Evolutionary conservation across 441 rosid species (phyloP).

Genomic region (Mallotus japonicus): DNA sequence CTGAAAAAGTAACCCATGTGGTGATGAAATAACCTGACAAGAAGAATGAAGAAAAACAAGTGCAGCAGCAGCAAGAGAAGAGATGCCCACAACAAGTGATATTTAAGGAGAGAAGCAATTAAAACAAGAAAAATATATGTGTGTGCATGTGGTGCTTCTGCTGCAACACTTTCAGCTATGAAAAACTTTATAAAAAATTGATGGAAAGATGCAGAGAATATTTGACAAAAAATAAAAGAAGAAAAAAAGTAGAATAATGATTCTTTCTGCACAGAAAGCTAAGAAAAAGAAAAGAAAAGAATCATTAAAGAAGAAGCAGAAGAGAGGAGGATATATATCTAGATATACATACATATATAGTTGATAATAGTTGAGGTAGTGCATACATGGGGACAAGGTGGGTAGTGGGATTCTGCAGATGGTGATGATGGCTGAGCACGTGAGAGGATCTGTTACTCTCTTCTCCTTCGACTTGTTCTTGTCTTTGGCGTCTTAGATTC

Average conservation of each 20-base stretch:
- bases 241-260: neutral
- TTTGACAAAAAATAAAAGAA: neutral
- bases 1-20: neutral
- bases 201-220: neutral
- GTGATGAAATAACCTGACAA: neutral
- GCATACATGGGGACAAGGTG: neutral
- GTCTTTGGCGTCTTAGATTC: constrained; percentile 33
- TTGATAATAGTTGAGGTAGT: neutral
- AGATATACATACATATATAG: too few relatives aligned
- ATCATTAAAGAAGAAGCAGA: neutral
- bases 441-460: constrained; percentile 26
- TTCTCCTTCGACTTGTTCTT: constrained; percentile 28
- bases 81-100: neutral
- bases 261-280: neutral
- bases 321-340: too few relatives aligned
- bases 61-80: neutral
- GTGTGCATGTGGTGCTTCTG: neutral
- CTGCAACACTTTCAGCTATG: neutral
- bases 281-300: neutral
- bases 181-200: neutral
- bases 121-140: neutral
- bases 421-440: constrained; percentile 1
- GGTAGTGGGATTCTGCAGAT: constrained; percentile 17
- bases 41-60: neutral
- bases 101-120: too few relatives aligned